phyloP scores from a whole-genome alignment of 2,329 filamentous ascomycete genomes.

The Gaeumannomyces tritici region DNA sequence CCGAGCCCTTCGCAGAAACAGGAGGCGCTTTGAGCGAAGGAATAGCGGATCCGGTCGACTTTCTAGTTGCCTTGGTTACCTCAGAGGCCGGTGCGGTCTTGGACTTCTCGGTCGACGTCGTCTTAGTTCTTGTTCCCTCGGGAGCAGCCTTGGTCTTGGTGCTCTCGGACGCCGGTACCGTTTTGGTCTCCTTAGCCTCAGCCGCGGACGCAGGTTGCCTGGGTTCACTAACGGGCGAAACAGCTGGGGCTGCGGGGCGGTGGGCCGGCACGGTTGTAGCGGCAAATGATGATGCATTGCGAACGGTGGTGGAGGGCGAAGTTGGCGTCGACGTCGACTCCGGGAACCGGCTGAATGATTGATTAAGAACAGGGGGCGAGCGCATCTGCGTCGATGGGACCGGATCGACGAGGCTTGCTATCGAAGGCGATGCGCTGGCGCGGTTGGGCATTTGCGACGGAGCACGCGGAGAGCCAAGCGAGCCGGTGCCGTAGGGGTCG shows the following conservation, averaged over 20 bases:
- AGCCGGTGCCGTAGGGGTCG: conserved; percentile 34
- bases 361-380: conserved; percentile 17
- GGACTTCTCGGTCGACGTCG: background rate
- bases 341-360: conserved; percentile 15
- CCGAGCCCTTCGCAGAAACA: background rate
- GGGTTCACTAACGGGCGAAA: conserved; percentile 14
- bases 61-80: background rate
- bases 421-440: conserved; percentile 84
- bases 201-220: background rate
- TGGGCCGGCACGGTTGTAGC: conserved; percentile 16
- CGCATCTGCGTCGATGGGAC: conserved; percentile 29
- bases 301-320: conserved; percentile 19
- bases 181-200: conserved; percentile 5
- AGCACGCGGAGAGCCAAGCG: conserved; percentile 41
- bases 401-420: conserved; percentile 80
- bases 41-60: background rate
- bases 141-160: conserved; percentile 8
- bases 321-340: conserved; percentile 19
- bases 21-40: background rate
- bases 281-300: conserved; percentile 11
- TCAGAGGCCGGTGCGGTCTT: background rate
- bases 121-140: background rate
- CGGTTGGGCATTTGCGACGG: conserved; percentile 44
- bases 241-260: conserved; percentile 26
- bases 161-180: background rate